Evolutionary conservation across 345 rosid species (phyloP), one percentile per base, ranked within the genome.

Genomic region (Rhodamnia argentea): DNA sequence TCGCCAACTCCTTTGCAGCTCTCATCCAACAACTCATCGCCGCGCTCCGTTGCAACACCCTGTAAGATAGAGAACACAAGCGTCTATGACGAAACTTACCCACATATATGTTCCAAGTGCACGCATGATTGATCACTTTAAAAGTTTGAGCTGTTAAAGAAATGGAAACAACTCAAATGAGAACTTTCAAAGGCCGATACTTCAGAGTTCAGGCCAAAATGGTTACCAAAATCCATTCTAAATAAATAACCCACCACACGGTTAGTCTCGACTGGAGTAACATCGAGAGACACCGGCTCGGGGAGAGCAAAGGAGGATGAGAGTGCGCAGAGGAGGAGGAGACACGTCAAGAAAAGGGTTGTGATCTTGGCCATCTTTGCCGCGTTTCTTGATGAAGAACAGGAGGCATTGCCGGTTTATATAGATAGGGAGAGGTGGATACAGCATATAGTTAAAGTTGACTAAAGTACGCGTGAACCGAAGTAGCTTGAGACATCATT

Each of bases 1-100:
- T 92, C 92, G 42, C 78, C 90, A 44, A 87, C 82, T 53, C 91
- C 93, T 74, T 91, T 90, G 64, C 96, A 93, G 91, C 64, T 87
- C 62, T 89, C 92, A 23, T 86, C 92, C 26, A 86, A 84, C 32
- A 82, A 87, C 5, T 54, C 82, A 44, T n/a, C 37, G 4, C 29
- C 27, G 2, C 0, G 78, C 83, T 29, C 82, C 12, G 51, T 24
- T 27, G 40, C 82, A 53, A 53, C 85, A 26, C 32, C 86, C 87
- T 90, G 26, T 50, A 51, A n/a, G 14, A 51, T 51, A 51, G 84
- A 51, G 37, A 82, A 50, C 55, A 13, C 84, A 14, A 52, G 7
- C 22, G 2, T 3, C 10, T 14, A 24, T 13, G 83, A 82, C 55
- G 4, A 82, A 44, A 82, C 13, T 47, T 50, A 27, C 32, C 5